A percentile compares a stretch with the other conserved stretches of the same genome.
Conservation (phyloP, 148 eudicot genomes). For the Drosera capensis region DNA sequence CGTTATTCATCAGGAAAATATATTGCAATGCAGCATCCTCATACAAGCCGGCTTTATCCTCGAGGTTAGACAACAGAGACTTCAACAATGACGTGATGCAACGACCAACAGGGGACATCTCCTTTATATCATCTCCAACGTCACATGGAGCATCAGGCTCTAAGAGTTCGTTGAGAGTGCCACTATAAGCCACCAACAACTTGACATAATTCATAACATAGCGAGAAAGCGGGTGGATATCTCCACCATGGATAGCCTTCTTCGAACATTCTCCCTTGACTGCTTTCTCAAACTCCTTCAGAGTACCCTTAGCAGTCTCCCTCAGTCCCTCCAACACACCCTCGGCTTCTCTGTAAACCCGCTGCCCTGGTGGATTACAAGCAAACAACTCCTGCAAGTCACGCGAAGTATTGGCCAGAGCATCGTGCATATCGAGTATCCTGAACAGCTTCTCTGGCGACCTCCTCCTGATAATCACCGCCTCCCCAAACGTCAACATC, state of each 20-base stretch:
- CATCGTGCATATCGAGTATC: constrained; percentile 86
- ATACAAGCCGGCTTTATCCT: constrained; percentile 66
- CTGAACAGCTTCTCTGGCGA: constrained; percentile 76
- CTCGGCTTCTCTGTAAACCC: constrained; percentile 47
- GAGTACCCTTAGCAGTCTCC: constrained; percentile 62
- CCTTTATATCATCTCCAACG: constrained; percentile 18
- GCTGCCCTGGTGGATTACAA: constrained; percentile 43
- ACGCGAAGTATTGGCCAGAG: constrained; percentile 35
- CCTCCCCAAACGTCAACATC: constrained; percentile 76
- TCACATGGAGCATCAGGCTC: constrained; percentile 11
- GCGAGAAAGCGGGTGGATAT: constrained; percentile 68
- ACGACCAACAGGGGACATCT: constrained; percentile 34
- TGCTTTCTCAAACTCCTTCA: constrained; percentile 73
- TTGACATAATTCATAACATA: constrained; percentile 93
- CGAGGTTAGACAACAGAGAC: constrained; percentile 54
- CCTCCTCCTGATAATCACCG: constrained; percentile 56
- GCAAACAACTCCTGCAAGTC: constrained; percentile 47
- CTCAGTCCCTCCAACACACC: constrained; percentile 59
- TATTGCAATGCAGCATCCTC: constrained; percentile 60
- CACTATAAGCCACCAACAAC: constrained; percentile 70
- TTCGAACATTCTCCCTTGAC: constrained; percentile 55
- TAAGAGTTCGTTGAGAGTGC: constrained; percentile 42
- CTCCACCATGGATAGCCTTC: constrained; percentile 51
- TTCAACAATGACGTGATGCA: constrained; percentile 37
- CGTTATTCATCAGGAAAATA: constrained; percentile 81